Evolutionary conservation across 106 monocot species (phyloP).

Genomic region (Acorus calamus): DNA sequence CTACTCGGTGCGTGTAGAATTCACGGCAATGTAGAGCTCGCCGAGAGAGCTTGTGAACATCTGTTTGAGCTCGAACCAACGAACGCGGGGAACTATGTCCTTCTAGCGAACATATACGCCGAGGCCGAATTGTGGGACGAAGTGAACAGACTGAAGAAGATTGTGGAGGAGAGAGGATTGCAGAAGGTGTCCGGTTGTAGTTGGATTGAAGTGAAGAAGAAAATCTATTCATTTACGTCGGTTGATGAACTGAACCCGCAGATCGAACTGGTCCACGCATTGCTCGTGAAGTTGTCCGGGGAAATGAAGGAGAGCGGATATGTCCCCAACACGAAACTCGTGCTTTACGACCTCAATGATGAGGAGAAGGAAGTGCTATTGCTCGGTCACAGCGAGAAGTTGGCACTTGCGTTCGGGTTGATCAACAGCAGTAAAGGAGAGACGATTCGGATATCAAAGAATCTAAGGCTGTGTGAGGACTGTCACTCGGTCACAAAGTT

Average conservation of each 20-base stretch:
- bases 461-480: slow-evolving; percentile 67
- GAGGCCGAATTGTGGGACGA: slow-evolving; percentile 46
- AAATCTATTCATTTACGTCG: slow-evolving; percentile 34
- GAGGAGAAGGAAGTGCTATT: slow-evolving; percentile 53
- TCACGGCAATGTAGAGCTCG: slow-evolving; percentile 46
- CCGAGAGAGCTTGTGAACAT: slow-evolving; percentile 41
- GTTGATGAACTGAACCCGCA: slow-evolving; percentile 43
- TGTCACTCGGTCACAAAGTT: slow-evolving; percentile 71
- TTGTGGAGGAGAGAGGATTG: slow-evolving; percentile 28
- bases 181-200: slow-evolving; percentile 55
- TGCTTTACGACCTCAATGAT: slow-evolving; percentile 48
- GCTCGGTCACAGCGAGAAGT: slow-evolving; percentile 69
- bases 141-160: slow-evolving; percentile 27
- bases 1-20: slow-evolving; percentile 63
- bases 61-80: slow-evolving; percentile 53
- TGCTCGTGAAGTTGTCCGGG: slow-evolving; percentile 26
- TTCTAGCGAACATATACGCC: slow-evolving; percentile 50
- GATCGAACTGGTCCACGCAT: slow-evolving; percentile 42
- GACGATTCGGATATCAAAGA: slow-evolving; percentile 61
- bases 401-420: slow-evolving; percentile 64
- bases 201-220: slow-evolving; percentile 52
- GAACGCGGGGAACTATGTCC: slow-evolving; percentile 69
- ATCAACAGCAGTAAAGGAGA: slow-evolving; percentile 43
- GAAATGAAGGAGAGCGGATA: slow-evolving; percentile 54
- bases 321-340: slow-evolving; percentile 42